These are phyloP conservation scores for Elongisporangium undulatum DNA, from an alignment of 352 stramenopile genomes.

Conservation along the genomic window DNA sequence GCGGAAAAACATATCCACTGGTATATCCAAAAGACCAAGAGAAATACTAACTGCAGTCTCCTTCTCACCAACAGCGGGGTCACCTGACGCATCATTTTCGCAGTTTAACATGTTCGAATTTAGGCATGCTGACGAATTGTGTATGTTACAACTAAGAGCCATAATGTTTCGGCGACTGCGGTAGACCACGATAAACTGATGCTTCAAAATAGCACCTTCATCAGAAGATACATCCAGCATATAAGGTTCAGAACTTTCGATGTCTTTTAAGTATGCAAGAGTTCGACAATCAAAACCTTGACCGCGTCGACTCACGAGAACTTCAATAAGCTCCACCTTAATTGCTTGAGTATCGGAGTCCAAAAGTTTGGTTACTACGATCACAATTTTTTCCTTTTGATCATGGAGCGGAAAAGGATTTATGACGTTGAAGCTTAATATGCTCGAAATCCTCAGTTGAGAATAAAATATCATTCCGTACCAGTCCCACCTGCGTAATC, in stretches of 20 bases:
- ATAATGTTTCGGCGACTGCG: neutral
- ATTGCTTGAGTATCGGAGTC: neutral
- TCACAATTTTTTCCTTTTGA: neutral
- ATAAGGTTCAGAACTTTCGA: neutral
- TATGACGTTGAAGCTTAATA: conserved; percentile 18
- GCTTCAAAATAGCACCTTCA: neutral
- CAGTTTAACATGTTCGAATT: neutral
- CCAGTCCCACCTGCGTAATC: conserved; percentile 31
- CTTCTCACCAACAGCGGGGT: neutral
- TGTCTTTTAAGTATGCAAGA: neutral
- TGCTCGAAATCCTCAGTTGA: conserved; percentile 6
- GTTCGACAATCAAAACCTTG: neutral
- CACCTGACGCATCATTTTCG: neutral
- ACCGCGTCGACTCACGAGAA: neutral
- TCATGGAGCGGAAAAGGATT: neutral
- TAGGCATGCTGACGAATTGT: neutral
- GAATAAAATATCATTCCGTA: conserved; percentile 17
- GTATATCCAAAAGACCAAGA: neutral
- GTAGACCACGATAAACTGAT: neutral
- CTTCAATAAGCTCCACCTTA: neutral
- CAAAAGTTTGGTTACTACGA: neutral
- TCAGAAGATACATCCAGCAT: neutral
- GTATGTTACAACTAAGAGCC: neutral
- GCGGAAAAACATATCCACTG: neutral
- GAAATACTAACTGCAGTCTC: neutral